Evolutionary conservation across 2,329 filamentous ascomycete genomes (phyloP).

Genomic region (Stachybotrys chlorohalonatus): DNA sequence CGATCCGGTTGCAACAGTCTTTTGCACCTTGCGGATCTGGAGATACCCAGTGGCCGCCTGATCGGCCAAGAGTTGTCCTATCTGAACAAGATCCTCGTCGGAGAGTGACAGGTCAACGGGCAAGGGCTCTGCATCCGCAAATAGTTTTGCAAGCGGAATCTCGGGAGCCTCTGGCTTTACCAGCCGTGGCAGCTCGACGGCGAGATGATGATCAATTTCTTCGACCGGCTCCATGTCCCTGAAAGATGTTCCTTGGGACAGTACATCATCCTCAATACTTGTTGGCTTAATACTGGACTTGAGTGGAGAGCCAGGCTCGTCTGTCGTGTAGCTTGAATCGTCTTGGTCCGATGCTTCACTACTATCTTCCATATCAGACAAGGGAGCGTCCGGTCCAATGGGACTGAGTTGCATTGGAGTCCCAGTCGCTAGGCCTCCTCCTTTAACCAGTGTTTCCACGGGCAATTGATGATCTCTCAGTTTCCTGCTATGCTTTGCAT

Average conservation of each 20-base stretch:
- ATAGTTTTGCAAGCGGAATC: slow-evolving; percentile 43
- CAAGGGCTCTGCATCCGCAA: slow-evolving; percentile 49
- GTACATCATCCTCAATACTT: slow-evolving; percentile 40
- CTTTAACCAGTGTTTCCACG: slow-evolving; percentile 14
- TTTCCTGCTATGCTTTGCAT: slow-evolving; percentile 30
- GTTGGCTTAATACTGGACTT: slow-evolving; percentile 36
- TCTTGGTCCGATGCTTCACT: slow-evolving; percentile 49
- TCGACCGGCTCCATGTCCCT: slow-evolving; percentile 38
- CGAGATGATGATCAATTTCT: slow-evolving; percentile 35
- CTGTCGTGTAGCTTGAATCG: slow-evolving; percentile 40
- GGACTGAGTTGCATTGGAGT: slow-evolving; percentile 22
- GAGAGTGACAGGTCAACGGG: slow-evolving; percentile 33
- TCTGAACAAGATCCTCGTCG: slow-evolving; percentile 54
- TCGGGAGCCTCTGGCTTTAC: slow-evolving; percentile 39
- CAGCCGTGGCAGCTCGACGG: slow-evolving; percentile 39
- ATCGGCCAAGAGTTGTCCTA: slow-evolving; percentile 64
- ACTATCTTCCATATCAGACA: slow-evolving; percentile 37
- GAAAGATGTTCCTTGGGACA: slow-evolving; percentile 42
- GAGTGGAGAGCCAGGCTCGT: slow-evolving; percentile 39
- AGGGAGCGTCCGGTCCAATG: slow-evolving; percentile 22
- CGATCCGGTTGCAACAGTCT: slow-evolving; percentile 8
- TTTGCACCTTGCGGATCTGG: slow-evolving; percentile 18
- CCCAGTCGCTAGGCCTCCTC: slow-evolving; percentile 15
- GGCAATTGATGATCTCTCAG: slow-evolving; percentile 16
- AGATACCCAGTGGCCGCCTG: slow-evolving; percentile 51